These are phyloP conservation scores for Picochlorum sp. DNA, from an alignment of 139 green algal genomes.

Conservation along the genomic window DNA sequence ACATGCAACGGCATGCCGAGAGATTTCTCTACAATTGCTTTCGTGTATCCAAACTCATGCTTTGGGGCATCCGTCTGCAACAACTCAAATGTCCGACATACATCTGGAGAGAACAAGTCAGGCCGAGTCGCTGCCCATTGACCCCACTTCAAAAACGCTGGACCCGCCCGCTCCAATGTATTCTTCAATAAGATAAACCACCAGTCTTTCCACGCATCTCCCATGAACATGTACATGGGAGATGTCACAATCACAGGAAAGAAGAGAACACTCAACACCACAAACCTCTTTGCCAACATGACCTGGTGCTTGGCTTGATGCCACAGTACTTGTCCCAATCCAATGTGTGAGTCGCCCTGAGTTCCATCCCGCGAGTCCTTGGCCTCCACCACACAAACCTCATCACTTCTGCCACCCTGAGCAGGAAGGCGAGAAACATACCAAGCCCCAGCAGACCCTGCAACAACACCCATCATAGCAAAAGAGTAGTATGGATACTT, in stretches of 20 bases:
- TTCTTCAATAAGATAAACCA: conserved; percentile 69
- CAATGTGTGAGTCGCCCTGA: too few species aligned
- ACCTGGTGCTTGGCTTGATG: conserved; percentile 43
- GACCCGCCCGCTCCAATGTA: conserved; percentile 66
- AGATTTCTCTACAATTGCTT: conserved; percentile 52
- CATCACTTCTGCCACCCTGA: conserved; percentile 7
- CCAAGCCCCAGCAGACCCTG: neutral
- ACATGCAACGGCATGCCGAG: conserved; percentile 61
- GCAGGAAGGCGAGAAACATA: neutral
- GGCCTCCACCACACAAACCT: neutral
- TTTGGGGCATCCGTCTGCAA: conserved; percentile 71
- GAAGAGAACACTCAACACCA: conserved; percentile 61
- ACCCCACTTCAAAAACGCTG: conserved; percentile 84
- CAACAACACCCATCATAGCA: neutral
- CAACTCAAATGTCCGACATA: conserved; percentile 26
- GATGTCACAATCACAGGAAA: conserved; percentile 28
- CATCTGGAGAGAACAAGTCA: conserved; percentile 50
- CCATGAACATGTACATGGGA: conserved; percentile 10
- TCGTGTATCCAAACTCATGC: conserved; percentile 41
- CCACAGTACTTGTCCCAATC: neutral
- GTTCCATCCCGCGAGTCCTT: too few species aligned
- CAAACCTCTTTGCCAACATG: conserved; percentile 25
- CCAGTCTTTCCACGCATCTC: conserved; percentile 1
- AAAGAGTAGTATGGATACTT: too few species aligned
- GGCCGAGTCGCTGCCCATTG: conserved; percentile 76